phyloP scores from a whole-genome alignment of 768 basidiomycete species.

The Psilocybe azurescens region DNA sequence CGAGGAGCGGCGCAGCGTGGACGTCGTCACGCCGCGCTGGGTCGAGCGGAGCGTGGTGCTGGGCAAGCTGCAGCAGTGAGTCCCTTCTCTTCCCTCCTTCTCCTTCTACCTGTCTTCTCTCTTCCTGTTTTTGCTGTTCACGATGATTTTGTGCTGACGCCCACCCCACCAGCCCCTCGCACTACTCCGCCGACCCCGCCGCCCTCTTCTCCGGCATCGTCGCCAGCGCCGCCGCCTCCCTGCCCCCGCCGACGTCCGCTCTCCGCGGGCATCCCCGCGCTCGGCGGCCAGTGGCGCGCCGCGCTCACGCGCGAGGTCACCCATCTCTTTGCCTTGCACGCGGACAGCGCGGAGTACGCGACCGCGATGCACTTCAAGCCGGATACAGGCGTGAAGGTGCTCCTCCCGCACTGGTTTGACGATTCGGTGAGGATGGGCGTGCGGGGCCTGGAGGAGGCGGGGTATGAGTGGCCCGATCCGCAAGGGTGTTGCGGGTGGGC shows the following conservation, averaged over 20 bases:
- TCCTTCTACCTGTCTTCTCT: too few species aligned
- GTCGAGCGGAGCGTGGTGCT: slow-evolving; percentile 69
- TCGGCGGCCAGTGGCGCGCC: slow-evolving; percentile 83
- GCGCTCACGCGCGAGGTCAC: slow-evolving; percentile 87
- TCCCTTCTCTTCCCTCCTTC: slow-evolving; percentile 9
- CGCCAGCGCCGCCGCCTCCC: slow-evolving; percentile 64
- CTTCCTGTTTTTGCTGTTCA: too few species aligned
- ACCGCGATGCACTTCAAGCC: slow-evolving; percentile 63
- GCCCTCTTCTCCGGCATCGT: slow-evolving; percentile 86
- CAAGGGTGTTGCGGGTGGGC: slow-evolving; percentile 38
- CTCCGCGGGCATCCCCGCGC: slow-evolving; percentile 68
- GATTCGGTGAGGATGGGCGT: slow-evolving; percentile 68
- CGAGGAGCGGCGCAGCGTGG: slow-evolving; percentile 11
- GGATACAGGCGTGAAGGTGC: slow-evolving; percentile 62
- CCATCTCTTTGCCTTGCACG: slow-evolving; percentile 73
- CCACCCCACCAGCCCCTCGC: slow-evolving; percentile 44
- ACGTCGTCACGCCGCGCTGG: slow-evolving; percentile 54
- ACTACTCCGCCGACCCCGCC: slow-evolving; percentile 78
- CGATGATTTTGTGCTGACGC: too few species aligned
- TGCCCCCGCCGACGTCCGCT: slow-evolving; percentile 74
- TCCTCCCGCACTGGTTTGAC: slow-evolving; percentile 96
- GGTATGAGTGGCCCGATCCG: slow-evolving; percentile 84
- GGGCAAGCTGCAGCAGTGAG: slow-evolving; percentile 62
- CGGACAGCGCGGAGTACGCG: slow-evolving; percentile 56
- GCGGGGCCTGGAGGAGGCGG: slow-evolving; percentile 50